These are phyloP conservation scores for Arthroderma uncinatum DNA, from an alignment of 2,329 filamentous ascomycete genomes.

Conservation along the genomic window DNA sequence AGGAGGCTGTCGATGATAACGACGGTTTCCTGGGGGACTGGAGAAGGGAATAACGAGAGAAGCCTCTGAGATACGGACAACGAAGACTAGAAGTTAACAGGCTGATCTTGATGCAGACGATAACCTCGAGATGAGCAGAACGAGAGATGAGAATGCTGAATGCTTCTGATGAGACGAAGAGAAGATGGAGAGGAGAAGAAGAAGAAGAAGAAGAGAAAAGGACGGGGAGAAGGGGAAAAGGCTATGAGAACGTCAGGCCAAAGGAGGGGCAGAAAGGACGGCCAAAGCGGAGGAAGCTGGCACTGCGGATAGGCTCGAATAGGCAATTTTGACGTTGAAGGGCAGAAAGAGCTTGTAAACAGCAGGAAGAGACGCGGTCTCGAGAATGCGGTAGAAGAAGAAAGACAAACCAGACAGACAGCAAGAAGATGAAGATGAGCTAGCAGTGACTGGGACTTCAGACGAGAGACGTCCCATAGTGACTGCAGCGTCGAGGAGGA, in stretches of 20 bases:
- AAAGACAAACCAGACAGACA: not conserved
- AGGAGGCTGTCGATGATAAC: not conserved
- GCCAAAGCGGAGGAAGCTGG: not conserved
- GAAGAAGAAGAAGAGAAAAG: slow-evolving; percentile 12
- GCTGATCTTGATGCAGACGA: not conserved
- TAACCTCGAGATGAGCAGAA: not conserved
- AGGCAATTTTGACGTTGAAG: slow-evolving; percentile 16
- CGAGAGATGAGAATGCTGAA: not conserved
- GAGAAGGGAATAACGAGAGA: slow-evolving; percentile 44
- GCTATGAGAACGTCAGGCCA: not conserved
- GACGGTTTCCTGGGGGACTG: slow-evolving; percentile 10
- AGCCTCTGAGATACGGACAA: slow-evolving; percentile 30
- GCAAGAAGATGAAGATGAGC: not conserved
- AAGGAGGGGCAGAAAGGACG: slow-evolving; percentile 4
- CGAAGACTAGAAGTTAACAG: not conserved
- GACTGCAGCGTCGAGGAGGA: not conserved
- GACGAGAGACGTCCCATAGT: not conserved
- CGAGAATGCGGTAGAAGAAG: slow-evolving; percentile 7
- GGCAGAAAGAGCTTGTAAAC: not conserved
- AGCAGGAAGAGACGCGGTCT: slow-evolving; percentile 16
- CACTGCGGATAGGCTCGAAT: slow-evolving; percentile 6
- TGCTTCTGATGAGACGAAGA: slow-evolving; percentile 5
- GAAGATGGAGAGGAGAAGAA: slow-evolving; percentile 15
- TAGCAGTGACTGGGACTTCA: not conserved
- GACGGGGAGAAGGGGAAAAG: slow-evolving; percentile 6